Evolutionary conservation across 495 filamentous ascomycete genomes (phyloP).

Genomic region (Astrothelium subdiscretum): DNA sequence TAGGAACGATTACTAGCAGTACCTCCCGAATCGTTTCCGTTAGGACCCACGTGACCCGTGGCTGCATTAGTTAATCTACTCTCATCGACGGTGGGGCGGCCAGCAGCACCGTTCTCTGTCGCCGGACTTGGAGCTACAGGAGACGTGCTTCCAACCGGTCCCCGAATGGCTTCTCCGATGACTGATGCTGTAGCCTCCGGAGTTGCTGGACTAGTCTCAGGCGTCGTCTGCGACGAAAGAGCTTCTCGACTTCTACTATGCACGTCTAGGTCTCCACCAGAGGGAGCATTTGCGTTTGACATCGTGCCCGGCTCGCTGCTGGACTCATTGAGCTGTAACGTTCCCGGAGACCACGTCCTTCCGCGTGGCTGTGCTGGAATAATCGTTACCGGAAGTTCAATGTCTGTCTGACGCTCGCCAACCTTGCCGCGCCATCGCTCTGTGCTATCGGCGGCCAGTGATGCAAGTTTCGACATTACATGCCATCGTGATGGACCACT

Average conservation of each 20-base stretch:
- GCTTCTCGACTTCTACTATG: neutral
- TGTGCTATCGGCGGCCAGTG: slow-evolving; percentile 26
- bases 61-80: neutral
- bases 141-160: neutral
- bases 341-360: slow-evolving; percentile 27
- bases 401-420: slow-evolving; percentile 19
- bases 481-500: slow-evolving; percentile 14
- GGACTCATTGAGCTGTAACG: slow-evolving; percentile 4
- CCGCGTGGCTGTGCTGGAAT: slow-evolving; percentile 53
- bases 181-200: neutral
- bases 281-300: neutral
- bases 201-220: neutral
- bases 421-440: slow-evolving; percentile 23
- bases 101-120: neutral
- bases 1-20: neutral
- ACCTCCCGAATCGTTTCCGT: neutral
- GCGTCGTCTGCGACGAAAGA: neutral
- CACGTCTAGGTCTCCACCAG: neutral
- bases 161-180: neutral
- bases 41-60: neutral
- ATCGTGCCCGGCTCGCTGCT: neutral
- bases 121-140: neutral
- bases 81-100: neutral
- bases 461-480: slow-evolving; percentile 25
- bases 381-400: slow-evolving; percentile 47